Base-by-base conservation (phyloP, 176 grass and related monocot genomes). In the Bonia amplexicaulis region DNA sequence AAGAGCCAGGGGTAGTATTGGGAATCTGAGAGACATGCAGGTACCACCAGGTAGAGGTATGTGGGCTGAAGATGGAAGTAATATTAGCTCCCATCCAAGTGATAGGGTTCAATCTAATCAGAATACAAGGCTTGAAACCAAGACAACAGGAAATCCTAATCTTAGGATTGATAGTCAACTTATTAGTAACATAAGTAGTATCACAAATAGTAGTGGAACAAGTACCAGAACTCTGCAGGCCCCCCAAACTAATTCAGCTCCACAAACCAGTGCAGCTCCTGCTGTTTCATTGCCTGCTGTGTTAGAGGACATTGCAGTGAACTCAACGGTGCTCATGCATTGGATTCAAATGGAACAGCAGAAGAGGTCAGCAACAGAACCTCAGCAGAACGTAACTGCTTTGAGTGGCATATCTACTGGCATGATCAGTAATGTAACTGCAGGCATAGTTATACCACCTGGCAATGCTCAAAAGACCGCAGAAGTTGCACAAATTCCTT, bases 271-370 rank as follows among this genome's bases (percentile, higher is more conserved):
- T 84, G 31, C 71, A 71, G 63, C 78, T 81, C 48, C 90, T 79
- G 19, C 74, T 29, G 48, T 85, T 88, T 89, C 89, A 35, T 88
- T 94, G 85, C 91, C 91, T 60, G 70, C 89, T 25, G 78, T 92
- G 27, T 79, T 92, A 31, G 92, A 99, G 81, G 90, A 94, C 69
- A 94, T 97, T 41, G 91, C 96, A 73, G 86, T 88, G 39, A 96
- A 99, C 69, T 91, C 96, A 23, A 68, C 91, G 65, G 81, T 96
- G 78, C 76, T 99, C 12, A 75, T 96, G 89, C 87, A 96, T 67
- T 91, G 91, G 81, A 73, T 96, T 73, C 90, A 96, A 90, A 90
- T 90, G 76, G 90, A 92, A 86, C 85, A 90, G 12, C 87, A 92
- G 35, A 93, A 99, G 80, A 83, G 72, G 76, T 84, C 85, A 75